Base-by-base conservation (phyloP, 345 rosid genomes). In the Rhodamnia argentea region DNA sequence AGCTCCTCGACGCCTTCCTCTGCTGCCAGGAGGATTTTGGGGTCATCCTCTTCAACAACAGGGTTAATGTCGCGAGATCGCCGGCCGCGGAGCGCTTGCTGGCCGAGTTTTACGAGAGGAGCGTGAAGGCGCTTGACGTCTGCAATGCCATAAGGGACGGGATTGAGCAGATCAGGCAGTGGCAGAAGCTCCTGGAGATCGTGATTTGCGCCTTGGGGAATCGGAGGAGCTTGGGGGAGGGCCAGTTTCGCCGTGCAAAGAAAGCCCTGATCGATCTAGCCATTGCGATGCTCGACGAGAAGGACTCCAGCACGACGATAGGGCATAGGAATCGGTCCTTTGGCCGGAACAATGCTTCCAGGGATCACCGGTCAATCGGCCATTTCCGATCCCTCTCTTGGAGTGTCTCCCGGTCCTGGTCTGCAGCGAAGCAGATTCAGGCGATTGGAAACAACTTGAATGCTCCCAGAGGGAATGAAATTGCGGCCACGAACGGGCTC, bases 321-420 rank as follows among this genome's bases (percentile, higher is more conserved):
- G 92, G 96, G 1, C 94, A 94, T 75, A 89, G 99, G 84, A 96
- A 97, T 88, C 95, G 99, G 23, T 97, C 99, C 4, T 96, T 97
- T 64, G 98, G 99, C 6, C 89, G 98, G 59, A 81, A 74, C 88
- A 93, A 82, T 70, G 85, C 85, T 16, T 64, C 87, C 14, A 93
- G 64, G 89, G 95, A 94, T 62, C 90, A 84, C 32, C 90, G 91
- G 23, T 84, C 87, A 14, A 53, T 92, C 0, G 96, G 93, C n/a
- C 96, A 94, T 88, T 95, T 94, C 86, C 86, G 98, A 82, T 97
- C 99, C 22, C 88, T 97, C 85, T 97, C 99, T 3, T 97, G 99
- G 99, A 97, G 98, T 78, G 98, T 97, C 10, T 97, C 99, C 9
- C 90, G 98, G 90, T 95, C 98, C 1, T 96, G 99, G 99, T 97